Base-by-base conservation (phyloP, 148 eudicot species). In the Rhododendron henanense region DNA sequence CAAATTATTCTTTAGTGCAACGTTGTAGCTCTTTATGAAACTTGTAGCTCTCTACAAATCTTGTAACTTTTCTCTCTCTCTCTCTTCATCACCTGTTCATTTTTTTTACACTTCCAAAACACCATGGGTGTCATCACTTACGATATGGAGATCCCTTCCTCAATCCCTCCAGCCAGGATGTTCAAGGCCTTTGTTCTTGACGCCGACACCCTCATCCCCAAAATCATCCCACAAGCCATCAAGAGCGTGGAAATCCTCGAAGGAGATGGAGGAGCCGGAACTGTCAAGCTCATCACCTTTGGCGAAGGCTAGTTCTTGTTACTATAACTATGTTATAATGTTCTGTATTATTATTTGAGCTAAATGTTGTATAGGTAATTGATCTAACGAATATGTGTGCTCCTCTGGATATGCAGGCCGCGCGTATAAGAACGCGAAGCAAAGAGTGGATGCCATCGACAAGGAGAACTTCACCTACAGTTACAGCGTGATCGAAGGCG, bases 391-490 rank as follows among this genome's bases (percentile, higher is more conserved):
- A 8, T 9, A 5, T 8, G 4, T 47, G 0, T n/a, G 48, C 18
- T 44, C 1, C n/a, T 50, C 4, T 53, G 55, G 35, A 53, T 73
- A 48, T 84, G 79, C 69, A 84, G 86, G 69, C 0, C 31, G 59
- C n/a, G 44, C 47, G n/a, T 55, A 78, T 10, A 78, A 61, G 28
- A 28, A 28, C 8, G 71, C 47, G 63, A 85, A 78, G 59, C 82
- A 53, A 14, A 76, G 83, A 31, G 81, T 79, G 45, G 87, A 85
- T 61, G 76, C 21, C 5, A n/a, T n/a, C 4, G 87, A 85, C 87
- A 85, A 78, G 33, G 82, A 85, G 25, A 61, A 59, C 25, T 61
- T 78, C 76, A 57, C 76, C 82, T 78, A 55, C 48, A 63, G 75
- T 4, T 85, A 78, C 59, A 85, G 35, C 77, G 14, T 78, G 47